These are phyloP conservation scores for Triticum aestivum DNA, from an alignment of 176 grass and related monocot genomes.

Conservation along the genomic window DNA sequence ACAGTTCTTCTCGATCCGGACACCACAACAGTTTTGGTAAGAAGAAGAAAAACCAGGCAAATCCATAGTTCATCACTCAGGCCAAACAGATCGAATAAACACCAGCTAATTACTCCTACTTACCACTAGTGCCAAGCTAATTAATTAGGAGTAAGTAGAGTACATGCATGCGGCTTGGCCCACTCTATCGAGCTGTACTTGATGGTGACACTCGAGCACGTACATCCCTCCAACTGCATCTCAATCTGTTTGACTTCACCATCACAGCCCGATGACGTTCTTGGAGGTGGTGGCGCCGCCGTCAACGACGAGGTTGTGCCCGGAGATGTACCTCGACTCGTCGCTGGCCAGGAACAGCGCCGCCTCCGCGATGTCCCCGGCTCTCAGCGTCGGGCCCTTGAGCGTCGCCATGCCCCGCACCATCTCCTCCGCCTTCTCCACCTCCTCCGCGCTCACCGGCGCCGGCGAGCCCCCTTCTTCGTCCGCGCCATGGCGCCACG, in stretches of 20 bases:
- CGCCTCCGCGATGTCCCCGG: slow-evolving; percentile 46
- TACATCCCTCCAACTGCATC: background rate
- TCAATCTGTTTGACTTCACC: background rate
- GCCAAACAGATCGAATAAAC: background rate
- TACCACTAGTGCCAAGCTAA: background rate
- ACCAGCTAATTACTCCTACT: background rate
- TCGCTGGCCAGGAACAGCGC: slow-evolving; percentile 53
- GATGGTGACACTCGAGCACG: background rate
- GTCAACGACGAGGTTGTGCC: slow-evolving; percentile 62
- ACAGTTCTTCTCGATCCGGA: too few relatives aligned
- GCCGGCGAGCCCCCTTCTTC: too few relatives aligned
- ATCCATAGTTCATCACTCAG: background rate
- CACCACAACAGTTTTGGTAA: too few relatives aligned
- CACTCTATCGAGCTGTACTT: background rate
- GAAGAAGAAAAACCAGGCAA: background rate
- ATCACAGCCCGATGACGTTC: slow-evolving; percentile 33
- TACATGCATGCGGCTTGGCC: background rate
- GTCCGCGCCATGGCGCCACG: too few relatives aligned
- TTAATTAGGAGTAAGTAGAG: background rate
- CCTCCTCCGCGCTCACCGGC: slow-evolving; percentile 17
- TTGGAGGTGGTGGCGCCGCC: slow-evolving; percentile 43
- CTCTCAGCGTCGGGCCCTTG: slow-evolving; percentile 32
- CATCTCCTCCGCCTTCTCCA: slow-evolving; percentile 35
- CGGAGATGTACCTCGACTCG: slow-evolving; percentile 47
- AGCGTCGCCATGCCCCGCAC: slow-evolving; percentile 28